These are phyloP conservation scores for Lepidopterella palustris DNA, from an alignment of 495 filamentous ascomycete genomes.

Conservation along the genomic window DNA sequence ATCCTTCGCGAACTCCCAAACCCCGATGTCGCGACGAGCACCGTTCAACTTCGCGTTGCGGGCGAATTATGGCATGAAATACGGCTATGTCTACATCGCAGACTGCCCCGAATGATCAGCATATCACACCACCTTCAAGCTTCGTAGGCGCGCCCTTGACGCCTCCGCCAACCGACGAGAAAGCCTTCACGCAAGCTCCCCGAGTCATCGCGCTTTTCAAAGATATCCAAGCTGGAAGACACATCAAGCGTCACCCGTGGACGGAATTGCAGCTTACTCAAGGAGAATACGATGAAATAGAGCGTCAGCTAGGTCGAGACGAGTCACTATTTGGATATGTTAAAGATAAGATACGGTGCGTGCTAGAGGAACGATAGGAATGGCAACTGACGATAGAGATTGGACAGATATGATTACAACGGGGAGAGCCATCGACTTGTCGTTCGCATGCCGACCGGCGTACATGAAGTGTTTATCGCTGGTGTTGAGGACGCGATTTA, in stretches of 20 bases:
- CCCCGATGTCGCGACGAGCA: not conserved
- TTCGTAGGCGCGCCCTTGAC: slow-evolving; percentile 21
- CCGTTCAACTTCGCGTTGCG: slow-evolving; percentile 13
- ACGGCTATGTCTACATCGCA: slow-evolving; percentile 18
- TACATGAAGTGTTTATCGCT: not conserved
- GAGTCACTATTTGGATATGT: slow-evolving; percentile 7
- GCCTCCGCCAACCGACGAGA: slow-evolving; percentile 24
- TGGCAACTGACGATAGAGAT: not conserved
- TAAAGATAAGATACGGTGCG: not conserved
- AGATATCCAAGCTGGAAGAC: slow-evolving; percentile 16
- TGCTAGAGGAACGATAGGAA: not conserved
- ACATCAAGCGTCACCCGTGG: slow-evolving; percentile 9
- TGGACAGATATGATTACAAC: not conserved
- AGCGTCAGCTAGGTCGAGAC: slow-evolving; percentile 2
- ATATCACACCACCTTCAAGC: slow-evolving; percentile 24
- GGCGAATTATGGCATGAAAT: not conserved
- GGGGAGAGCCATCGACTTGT: slow-evolving; percentile 1
- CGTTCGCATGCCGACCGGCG: not conserved
- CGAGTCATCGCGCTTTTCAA: slow-evolving; percentile 26
- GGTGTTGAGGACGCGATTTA: not conserved
- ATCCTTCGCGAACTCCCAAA: not conserved
- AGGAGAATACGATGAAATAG: slow-evolving; percentile 11
- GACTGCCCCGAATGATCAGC: slow-evolving; percentile 12
- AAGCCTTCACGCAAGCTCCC: slow-evolving; percentile 18
- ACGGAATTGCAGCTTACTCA: slow-evolving; percentile 16